A percentile compares a stretch with the other conserved stretches of the same genome.
Conservation (phyloP, 2,329 filamentous ascomycete genomes). For the Xylaria sp. region DNA sequence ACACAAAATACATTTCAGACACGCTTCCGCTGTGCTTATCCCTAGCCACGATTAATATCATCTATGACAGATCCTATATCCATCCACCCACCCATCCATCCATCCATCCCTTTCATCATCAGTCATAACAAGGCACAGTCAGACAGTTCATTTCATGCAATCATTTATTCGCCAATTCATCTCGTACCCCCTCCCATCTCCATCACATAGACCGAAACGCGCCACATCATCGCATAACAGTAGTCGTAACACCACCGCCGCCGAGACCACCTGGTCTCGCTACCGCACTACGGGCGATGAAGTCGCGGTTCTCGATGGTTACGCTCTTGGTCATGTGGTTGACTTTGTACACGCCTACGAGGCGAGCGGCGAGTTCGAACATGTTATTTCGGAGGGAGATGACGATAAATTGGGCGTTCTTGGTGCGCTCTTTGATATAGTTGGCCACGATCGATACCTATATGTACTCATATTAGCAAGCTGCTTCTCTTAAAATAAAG, state of each 20-base stretch:
- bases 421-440: conserved; percentile 99
- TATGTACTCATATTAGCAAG: conserved; percentile 9
- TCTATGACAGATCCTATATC: conserved; percentile 7
- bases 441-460: conserved; percentile 97
- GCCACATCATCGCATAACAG: conserved; percentile 27
- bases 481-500: conserved; percentile 22
- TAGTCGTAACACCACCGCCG: conserved; percentile 30
- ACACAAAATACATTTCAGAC: conserved; percentile 8
- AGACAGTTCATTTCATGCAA: conserved; percentile 1
- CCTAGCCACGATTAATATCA: conserved; percentile 12
- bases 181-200: too few relatives aligned
- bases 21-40: conserved; percentile 13
- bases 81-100: not conserved
- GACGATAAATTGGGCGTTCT: conserved; percentile 99
- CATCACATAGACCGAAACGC: not conserved
- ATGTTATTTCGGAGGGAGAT: conserved; percentile 99
- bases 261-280: conserved; percentile 34
- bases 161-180: not conserved
- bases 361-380: conserved; percentile 95
- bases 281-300: conserved; percentile 59
- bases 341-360: conserved; percentile 99
- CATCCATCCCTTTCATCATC: not conserved
- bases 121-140: conserved; percentile 16
- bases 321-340: conserved; percentile 98
- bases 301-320: conserved; percentile 87